Conservation (phyloP, 177 flowering plant species). For the Vitis hybrid region DNA sequence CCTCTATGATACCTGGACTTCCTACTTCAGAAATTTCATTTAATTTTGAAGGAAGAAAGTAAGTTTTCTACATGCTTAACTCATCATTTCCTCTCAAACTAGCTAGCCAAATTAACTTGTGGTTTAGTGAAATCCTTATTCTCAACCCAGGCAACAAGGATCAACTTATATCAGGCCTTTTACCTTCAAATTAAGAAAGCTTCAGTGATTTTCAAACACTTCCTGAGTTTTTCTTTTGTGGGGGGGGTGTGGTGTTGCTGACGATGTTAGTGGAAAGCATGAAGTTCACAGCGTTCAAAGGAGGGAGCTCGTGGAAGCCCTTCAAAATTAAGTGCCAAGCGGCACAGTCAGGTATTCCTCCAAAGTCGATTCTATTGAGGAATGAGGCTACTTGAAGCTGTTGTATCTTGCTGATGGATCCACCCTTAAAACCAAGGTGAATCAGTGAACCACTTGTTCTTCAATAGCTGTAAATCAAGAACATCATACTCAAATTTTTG, state of each 20-base stretch:
- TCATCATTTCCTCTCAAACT: neutral
- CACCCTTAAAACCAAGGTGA: constrained; percentile 66
- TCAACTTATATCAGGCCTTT: too few relatives aligned
- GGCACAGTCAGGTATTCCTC: constrained; percentile 76
- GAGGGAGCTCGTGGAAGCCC: constrained; percentile 50
- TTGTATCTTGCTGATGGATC: constrained; percentile 81
- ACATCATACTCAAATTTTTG: too few relatives aligned
- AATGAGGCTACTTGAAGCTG: constrained; percentile 44
- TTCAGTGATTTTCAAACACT: too few relatives aligned
- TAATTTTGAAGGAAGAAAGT: constrained; percentile 18
- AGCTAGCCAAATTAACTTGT: neutral
- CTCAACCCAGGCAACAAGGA: too few relatives aligned
- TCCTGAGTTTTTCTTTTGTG: too few relatives aligned
- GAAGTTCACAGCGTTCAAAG: constrained; percentile 46
- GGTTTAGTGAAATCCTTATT: too few relatives aligned
- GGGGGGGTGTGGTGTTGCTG: too few relatives aligned
- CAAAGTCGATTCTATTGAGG: constrained; percentile 65
- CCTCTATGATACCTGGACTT: constrained; percentile 20
- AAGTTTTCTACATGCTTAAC: constrained; percentile 1
- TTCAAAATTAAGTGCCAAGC: constrained; percentile 51
- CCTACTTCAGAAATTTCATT: constrained; percentile 13
- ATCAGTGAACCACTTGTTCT: too few relatives aligned
- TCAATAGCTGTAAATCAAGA: neutral
- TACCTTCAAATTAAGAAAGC: too few relatives aligned
- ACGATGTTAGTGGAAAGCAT: constrained; percentile 24